Evolutionary conservation across 2,329 filamentous ascomycete genomes (phyloP), one percentile per base, ranked within the genome.

Genomic region (Fusarium begoniae): DNA sequence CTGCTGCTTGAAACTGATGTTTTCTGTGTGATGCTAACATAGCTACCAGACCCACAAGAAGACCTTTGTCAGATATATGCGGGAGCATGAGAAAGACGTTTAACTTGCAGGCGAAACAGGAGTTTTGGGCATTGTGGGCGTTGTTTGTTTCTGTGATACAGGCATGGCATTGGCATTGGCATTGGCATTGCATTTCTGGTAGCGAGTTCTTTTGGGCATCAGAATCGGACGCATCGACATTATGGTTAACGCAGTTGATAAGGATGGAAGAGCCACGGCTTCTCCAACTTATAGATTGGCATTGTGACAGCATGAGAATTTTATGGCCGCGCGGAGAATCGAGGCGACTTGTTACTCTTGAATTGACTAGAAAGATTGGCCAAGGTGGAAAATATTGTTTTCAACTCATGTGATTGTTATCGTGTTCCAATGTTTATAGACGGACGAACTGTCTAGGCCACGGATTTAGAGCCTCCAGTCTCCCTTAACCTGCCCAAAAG

Each of bases 31-130:
- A 53, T 55, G 45, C 73, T 76, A 57, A 78, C 63, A 53, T 45
- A 28, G 44, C 26, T n/a, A 35, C 48, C 43, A 94, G 92, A 90
- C 92, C 57, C 96, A 99, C 83, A 98, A 98, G 86, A 99, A 99
- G 86, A 92, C 91, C 8, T 98, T 99, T 85, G 96, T 98, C 68
- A 95, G 94, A 82, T 98, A 97, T 80, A 92, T 97, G 83, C 94
- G 95, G 75, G 93, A 97, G 79, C 84, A 95, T 51, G 93, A 96
- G 79, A 87, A 92, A 75, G 80, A 85, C 44, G 59, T 40, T 79
- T 63, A 70, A 58, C 20, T 45, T 59, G 35, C 37, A 37, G 53
- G 45, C 24, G n/a, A 48, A 41, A 24, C 30, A 48, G 66, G 66
- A 60, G 64, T 69, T 61, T 64, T 51, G 48, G 50, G 50, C 55